Conservation (phyloP, 805 yeast species). For the Lipomyces yamadae region DNA sequence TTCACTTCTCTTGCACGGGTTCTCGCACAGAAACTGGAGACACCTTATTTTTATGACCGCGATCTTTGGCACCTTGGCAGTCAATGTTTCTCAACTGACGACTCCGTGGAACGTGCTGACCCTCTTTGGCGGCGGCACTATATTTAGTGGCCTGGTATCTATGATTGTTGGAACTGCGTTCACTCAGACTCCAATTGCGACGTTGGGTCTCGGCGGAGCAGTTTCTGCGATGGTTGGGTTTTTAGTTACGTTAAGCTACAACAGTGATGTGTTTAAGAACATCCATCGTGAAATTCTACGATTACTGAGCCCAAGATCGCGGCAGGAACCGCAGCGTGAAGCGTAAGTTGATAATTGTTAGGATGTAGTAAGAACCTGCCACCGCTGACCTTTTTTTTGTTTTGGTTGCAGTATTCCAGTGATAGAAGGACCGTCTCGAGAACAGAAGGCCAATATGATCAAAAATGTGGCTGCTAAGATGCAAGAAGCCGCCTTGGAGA, state of each 20-base stretch:
- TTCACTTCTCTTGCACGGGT: conserved; percentile 2
- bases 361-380: not conserved
- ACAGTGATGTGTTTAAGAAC: conserved; percentile 1
- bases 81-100: not conserved
- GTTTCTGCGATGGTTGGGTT: conserved; percentile 11
- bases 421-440: not conserved
- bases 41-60: not conserved
- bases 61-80: not conserved
- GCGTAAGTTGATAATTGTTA: not conserved
- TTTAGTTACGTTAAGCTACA: conserved; percentile 8
- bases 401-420: not conserved
- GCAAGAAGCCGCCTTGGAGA: not conserved
- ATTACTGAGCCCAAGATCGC: not conserved
- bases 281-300: not conserved
- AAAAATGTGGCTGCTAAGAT: not conserved
- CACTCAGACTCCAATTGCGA: not conserved
- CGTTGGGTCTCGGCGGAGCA: conserved; percentile 4
- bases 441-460: conserved; percentile 1
- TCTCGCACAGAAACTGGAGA: conserved; percentile 8
- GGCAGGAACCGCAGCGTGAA: not conserved
- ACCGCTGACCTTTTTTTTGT: not conserved
- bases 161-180: not conserved
- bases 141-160: not conserved
- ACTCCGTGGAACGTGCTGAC: not conserved
- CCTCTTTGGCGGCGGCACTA: conserved; percentile 7